Evolutionary conservation across 495 filamentous ascomycete species (phyloP), one percentile per base, ranked within the genome.

Genomic region (Lophiostoma macrostomum): DNA sequence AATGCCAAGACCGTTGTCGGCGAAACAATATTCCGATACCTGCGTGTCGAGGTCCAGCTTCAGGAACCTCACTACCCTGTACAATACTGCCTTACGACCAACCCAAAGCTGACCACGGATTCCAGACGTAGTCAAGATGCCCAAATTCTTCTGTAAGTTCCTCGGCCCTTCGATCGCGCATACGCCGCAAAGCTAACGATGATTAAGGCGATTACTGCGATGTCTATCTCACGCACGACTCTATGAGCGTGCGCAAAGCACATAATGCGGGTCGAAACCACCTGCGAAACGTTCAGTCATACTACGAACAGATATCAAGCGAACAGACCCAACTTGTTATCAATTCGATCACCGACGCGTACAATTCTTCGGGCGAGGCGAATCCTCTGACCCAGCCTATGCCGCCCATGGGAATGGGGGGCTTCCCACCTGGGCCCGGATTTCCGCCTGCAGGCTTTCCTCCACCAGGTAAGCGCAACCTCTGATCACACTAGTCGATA

Each of bases 181-280:
- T 35, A 13, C 27, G 16, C 35, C 30, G 6, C 16, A n/a, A 7
- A 35, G 13, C 40, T 30, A 43, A 44, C 34, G 46, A 35, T 18
- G 25, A 8, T 39, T 3, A 37, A 88, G 91, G 93, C 78, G 93
- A 98, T 70, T 98, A 97, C 77, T 98, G 93, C 80, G 93, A 98
- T 85, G 94, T 98, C 70, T 98, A 98, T 79, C 87, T 98, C 60
- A 98, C 94, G 51, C 93, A 98, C 78, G 94, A 98, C 82, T 95
- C 88, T 12, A 98, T 97, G 91, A 95, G 88, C 74, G 93, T 98
- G 66, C 88, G 93, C 65, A 96, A 96, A 74, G 93, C 93, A 13
- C 93, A 98, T 73, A 98, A 98, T 76, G 86, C 81, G 63, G 93
- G 93, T 52, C 81, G 91, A 38, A 98, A 98, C 73, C 93, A 98